A percentile compares a stretch with the other conserved stretches of the same genome.
phyloP scores from a whole-genome alignment of 768 basidiomycete species.

The Lactarius tabidus region DNA sequence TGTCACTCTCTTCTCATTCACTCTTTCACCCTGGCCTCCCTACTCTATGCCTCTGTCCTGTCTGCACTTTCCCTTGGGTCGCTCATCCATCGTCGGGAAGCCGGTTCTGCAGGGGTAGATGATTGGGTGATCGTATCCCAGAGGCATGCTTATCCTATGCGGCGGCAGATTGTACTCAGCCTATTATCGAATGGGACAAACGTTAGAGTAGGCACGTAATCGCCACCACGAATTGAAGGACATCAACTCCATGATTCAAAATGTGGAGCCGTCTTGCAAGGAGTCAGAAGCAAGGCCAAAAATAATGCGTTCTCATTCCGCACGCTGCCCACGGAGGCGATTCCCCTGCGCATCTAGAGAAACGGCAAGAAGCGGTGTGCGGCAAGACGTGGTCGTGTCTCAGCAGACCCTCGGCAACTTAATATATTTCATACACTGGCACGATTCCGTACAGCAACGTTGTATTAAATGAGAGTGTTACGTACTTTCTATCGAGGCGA shows the following conservation, averaged over 20 bases:
- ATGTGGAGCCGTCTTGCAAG: background rate
- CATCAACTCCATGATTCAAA: background rate
- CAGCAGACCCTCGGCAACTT: background rate
- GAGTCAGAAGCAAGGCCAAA: background rate
- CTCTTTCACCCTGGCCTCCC: background rate
- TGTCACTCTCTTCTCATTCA: background rate
- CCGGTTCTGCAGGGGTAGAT: background rate
- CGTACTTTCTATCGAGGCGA: background rate
- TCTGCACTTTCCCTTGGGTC: background rate
- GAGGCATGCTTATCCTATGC: background rate
- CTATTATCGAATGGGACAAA: background rate
- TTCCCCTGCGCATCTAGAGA: background rate
- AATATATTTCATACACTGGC: background rate
- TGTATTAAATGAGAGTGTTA: background rate
- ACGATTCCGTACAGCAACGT: background rate
- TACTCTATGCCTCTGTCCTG: background rate
- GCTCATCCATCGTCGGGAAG: background rate
- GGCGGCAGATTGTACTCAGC: background rate
- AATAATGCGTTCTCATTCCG: background rate
- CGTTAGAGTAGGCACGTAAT: background rate
- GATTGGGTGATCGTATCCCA: background rate
- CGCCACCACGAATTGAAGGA: background rate
- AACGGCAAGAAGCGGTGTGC: background rate
- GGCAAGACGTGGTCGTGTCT: background rate
- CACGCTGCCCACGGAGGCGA: background rate